phyloP scores from a whole-genome alignment of 192 early-diverging fungal genomes.

The Rhizoclosmatium sp. region DNA sequence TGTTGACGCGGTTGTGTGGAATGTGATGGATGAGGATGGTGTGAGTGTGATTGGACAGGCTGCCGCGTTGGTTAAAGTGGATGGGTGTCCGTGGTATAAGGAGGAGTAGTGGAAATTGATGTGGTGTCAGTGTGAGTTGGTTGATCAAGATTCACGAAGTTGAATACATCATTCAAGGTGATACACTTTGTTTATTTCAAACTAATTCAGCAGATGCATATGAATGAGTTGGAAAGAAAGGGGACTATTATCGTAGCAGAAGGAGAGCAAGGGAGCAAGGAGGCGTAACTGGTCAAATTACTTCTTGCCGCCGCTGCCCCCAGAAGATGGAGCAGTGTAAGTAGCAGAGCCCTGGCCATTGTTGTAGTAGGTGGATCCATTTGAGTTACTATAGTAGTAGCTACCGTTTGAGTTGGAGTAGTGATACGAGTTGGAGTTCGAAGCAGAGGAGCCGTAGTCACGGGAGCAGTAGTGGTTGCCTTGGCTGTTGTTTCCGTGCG shows the following conservation, averaged over 20 bases:
- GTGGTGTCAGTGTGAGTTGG: too few relatives aligned
- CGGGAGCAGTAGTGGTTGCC: conserved; percentile 18
- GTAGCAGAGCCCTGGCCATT: not conserved
- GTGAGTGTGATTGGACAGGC: not conserved
- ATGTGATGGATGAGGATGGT: not conserved
- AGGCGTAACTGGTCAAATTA: not conserved
- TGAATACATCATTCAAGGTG: too few relatives aligned
- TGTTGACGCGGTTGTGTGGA: not conserved
- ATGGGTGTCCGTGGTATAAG: not conserved
- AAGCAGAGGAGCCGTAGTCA: conserved; percentile 11
- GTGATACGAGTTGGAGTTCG: conserved; percentile 22
- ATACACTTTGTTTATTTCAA: too few relatives aligned
- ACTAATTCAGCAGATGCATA: too few relatives aligned
- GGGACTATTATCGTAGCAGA: not conserved
- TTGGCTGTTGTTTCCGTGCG: not conserved
- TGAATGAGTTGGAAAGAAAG: too few relatives aligned
- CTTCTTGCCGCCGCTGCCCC: conserved; percentile 10
- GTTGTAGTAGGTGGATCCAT: conserved; percentile 6
- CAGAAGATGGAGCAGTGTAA: not conserved
- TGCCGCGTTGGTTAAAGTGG: not conserved
- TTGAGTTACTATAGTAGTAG: conserved; percentile 17
- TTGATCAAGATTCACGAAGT: too few relatives aligned
- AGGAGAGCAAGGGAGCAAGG: not conserved
- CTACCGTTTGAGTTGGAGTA: conserved; percentile 17
- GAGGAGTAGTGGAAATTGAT: too few relatives aligned